Evolutionary conservation across 2,329 filamentous ascomycete species (phyloP).

Genomic region (Aureobasidium sp.): DNA sequence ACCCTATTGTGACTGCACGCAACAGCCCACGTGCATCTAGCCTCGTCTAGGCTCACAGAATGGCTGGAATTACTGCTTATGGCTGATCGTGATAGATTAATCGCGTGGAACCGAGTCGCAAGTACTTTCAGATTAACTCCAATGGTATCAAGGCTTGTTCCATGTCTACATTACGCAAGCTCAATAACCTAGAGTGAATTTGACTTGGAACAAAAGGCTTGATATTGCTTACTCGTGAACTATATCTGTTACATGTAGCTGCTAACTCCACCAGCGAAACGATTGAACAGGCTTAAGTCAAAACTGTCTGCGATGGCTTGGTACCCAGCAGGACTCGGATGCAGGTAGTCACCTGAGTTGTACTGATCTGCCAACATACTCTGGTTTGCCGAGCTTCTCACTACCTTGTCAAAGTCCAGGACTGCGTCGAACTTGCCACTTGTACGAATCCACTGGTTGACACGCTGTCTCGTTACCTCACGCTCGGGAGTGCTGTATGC

Average conservation of each 20-base stretch:
- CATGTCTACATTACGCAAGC: too few relatives aligned
- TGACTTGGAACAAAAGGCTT: background rate
- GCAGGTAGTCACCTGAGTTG: constrained; percentile 57
- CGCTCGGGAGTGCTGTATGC: constrained; percentile 44
- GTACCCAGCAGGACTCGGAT: constrained; percentile 53
- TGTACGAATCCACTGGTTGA: constrained; percentile 54
- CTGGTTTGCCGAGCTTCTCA: too few relatives aligned
- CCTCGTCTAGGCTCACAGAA: background rate
- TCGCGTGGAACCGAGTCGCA: too few relatives aligned
- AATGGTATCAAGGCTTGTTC: background rate
- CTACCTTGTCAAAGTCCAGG: constrained; percentile 49
- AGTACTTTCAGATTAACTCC: background rate
- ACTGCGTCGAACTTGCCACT: constrained; percentile 51
- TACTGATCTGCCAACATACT: constrained; percentile 38
- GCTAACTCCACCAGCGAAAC: constrained; percentile 20
- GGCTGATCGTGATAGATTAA: background rate
- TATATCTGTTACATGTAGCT: background rate
- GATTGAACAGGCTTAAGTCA: constrained; percentile 46
- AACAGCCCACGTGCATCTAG: background rate
- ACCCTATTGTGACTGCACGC: constrained; percentile 1
- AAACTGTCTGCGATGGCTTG: constrained; percentile 51
- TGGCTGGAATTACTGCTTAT: background rate
- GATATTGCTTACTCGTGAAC: background rate
- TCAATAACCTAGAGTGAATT: background rate
- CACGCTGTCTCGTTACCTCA: constrained; percentile 47